Percentiles rank a stretch among this genome's conserved stretches.
Evolutionary conservation across 495 filamentous ascomycete genomes (phyloP).

Genomic region (Mytilinidion resinicola): DNA sequence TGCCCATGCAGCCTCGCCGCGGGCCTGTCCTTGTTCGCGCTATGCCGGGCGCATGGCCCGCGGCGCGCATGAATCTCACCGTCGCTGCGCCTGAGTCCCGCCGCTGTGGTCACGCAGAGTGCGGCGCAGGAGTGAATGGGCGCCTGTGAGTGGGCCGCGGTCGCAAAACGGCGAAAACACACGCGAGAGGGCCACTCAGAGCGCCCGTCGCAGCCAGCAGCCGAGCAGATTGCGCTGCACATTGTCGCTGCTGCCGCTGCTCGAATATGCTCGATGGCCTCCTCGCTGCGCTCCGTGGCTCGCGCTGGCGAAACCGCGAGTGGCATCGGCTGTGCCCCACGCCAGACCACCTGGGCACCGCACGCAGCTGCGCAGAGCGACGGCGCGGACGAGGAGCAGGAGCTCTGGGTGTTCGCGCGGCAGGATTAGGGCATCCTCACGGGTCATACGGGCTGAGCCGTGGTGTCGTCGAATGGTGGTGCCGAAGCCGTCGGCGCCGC

Average conservation of each 20-base stretch:
- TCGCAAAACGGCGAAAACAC: conserved; percentile 1
- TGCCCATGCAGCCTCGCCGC: too few relatives aligned
- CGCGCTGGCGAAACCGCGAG: neutral
- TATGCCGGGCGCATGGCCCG: too few relatives aligned
- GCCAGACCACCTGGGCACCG: too few relatives aligned
- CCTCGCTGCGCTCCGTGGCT: neutral
- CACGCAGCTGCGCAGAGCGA: too few relatives aligned
- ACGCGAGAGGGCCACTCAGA: neutral
- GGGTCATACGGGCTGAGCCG: too few relatives aligned
- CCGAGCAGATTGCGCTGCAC: neutral
- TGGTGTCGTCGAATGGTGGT: neutral
- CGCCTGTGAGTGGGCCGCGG: neutral
- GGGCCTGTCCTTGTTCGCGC: too few relatives aligned
- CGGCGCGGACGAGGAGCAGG: too few relatives aligned
- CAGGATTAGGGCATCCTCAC: too few relatives aligned
- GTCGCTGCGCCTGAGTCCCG: neutral
- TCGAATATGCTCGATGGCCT: neutral
- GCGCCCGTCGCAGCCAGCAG: neutral
- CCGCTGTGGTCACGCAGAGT: neutral
- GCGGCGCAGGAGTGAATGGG: neutral
- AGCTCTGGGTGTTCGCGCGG: too few relatives aligned
- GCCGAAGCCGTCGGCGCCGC: neutral
- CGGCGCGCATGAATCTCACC: too few relatives aligned
- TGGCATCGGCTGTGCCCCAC: too few relatives aligned
- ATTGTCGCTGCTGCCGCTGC: neutral